Base-by-base conservation (phyloP, 768 basidiomycete genomes). In the Obba rivulosa region DNA sequence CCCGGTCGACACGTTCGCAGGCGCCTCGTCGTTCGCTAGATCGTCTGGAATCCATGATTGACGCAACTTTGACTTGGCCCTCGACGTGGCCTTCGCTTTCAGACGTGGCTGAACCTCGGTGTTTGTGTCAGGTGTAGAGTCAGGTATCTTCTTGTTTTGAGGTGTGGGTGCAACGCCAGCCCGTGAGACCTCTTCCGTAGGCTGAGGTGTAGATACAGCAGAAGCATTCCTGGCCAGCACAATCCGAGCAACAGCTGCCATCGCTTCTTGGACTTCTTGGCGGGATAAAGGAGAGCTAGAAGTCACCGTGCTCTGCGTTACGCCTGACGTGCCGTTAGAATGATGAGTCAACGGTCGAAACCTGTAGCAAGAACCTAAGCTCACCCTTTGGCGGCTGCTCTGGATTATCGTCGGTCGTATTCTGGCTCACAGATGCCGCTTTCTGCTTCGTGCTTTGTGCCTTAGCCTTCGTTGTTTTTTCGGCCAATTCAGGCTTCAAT, bases 11-110 rank as follows among this genome's bases (percentile, higher is more conserved):
- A 14, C 41, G 10, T 14, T 31, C 18, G 34, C 35, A 1, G 47
- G 46, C 13, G 25, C 14, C 3, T 24, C 34, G 17, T 46, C 36
- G 18, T n/a, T 37, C 8, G 14, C 28, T 20, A 53, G 34, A 37
- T 56, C 51, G 18, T 52, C 45, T 2, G 48, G 55, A n/a, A 41
- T 50, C 54, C 54, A 55, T 4, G 47, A 22, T 22, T 51, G 43
- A 14, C 47, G 34, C 21, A 55, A 40, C 34, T 55, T 55, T 4
- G 54, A 55, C 24, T 44, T 46, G n/a, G n/a, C n/a, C 5, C 46
- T 44, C 4, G 49, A 10, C n/a, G 9, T 35, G 9, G 9, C 36
- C 41, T 50, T 50, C 5, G 49, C 45, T 31, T 54, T 54, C 17
- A 48, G 52, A n/a, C n/a, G 34, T 1, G 52, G 48, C 2, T 38